Percentiles rank a stretch among this genome's conserved stretches.
These are phyloP conservation scores for Suillus tomentosus DNA, from an alignment of 768 basidiomycete genomes.

Conservation along the genomic window DNA sequence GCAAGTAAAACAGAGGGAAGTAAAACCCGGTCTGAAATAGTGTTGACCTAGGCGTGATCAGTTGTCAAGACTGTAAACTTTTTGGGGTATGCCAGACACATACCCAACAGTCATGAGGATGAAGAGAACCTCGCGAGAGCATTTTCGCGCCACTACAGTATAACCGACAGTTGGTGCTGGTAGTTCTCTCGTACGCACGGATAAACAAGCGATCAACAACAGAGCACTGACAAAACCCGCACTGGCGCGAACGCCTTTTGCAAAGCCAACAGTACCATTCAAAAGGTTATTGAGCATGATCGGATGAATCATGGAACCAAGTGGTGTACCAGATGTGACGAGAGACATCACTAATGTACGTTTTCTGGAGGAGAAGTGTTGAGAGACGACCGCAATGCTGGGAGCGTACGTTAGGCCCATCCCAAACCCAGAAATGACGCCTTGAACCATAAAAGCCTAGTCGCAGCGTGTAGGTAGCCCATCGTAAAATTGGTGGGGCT, in stretches of 20 bases:
- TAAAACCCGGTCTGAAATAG: slow-evolving; percentile 41
- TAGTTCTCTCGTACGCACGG: slow-evolving; percentile 39
- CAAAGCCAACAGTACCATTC: slow-evolving; percentile 49
- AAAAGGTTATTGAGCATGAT: slow-evolving; percentile 56
- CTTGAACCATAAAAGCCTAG: slow-evolving; percentile 47
- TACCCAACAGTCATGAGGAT: slow-evolving; percentile 5
- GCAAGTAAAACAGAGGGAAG: slow-evolving; percentile 54
- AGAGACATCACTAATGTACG: slow-evolving; percentile 48
- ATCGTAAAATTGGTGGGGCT: neutral
- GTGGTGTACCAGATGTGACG: slow-evolving; percentile 46
- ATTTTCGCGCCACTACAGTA: neutral
- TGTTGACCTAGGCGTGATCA: neutral
- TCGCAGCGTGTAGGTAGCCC: slow-evolving; percentile 14
- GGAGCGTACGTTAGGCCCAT: slow-evolving; percentile 50
- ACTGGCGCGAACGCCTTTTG: slow-evolving; percentile 39
- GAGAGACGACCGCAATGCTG: slow-evolving; percentile 42
- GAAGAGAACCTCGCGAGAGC: slow-evolving; percentile 1
- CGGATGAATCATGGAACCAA: slow-evolving; percentile 59
- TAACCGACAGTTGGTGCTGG: slow-evolving; percentile 18
- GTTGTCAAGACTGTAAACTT: neutral
- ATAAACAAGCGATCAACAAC: slow-evolving; percentile 39
- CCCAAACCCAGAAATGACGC: slow-evolving; percentile 42
- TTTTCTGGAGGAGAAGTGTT: slow-evolving; percentile 42
- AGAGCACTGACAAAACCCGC: slow-evolving; percentile 41
- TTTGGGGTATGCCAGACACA: neutral